Conservation (phyloP, 2,329 filamentous ascomycete species). For the Xylariaceae sp. region DNA sequence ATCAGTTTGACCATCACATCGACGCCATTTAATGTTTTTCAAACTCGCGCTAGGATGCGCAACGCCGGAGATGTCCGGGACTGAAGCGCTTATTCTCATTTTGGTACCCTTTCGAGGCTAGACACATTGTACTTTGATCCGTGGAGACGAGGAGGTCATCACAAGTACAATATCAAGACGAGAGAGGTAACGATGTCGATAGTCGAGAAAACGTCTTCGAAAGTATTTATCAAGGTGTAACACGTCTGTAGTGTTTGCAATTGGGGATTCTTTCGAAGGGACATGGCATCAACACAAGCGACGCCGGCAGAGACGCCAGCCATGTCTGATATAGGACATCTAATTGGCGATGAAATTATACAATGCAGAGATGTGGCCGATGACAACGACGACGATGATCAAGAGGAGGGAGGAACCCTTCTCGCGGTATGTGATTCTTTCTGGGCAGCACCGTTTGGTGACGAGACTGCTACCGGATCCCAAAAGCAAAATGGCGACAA, state of each 20-base stretch:
- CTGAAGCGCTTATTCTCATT: background rate
- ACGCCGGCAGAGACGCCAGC: background rate
- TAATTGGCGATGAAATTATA: background rate
- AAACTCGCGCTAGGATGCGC: background rate
- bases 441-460: background rate
- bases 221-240: too few species aligned
- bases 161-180: too few species aligned
- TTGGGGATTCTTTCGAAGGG: background rate
- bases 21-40: background rate
- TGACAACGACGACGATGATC: slow-evolving; percentile 9
- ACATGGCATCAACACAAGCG: background rate
- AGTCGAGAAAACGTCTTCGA: too few species aligned
- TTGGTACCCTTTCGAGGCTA: background rate
- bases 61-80: background rate
- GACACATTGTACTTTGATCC: too few species aligned
- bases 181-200: too few species aligned
- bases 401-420: slow-evolving; percentile 8
- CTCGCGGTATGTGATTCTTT: background rate
- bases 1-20: too few species aligned
- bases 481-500: background rate
- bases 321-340: too few species aligned
- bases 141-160: too few species aligned
- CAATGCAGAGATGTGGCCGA: background rate
- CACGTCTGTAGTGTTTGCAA: too few species aligned
- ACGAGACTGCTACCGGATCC: background rate